phyloP scores from a whole-genome alignment of 75 land plant genomes.

The Adiantum capillusveneris region DNA sequence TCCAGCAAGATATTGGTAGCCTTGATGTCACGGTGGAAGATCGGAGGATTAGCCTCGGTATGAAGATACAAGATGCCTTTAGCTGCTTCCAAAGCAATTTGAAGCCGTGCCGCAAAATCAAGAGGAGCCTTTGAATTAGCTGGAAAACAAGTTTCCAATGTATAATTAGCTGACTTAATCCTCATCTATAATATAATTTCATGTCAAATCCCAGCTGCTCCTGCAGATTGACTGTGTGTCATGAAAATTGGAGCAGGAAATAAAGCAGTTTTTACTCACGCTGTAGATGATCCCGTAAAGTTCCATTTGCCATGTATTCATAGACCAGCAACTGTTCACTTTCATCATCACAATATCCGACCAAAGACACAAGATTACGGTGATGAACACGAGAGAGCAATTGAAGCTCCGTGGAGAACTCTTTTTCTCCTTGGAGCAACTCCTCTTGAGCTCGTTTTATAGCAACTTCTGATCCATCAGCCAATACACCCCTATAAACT shows the following conservation, averaged over 20 bases:
- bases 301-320: constrained; percentile 30
- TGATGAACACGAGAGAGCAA: constrained; percentile 56
- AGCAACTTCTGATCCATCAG: constrained; percentile 38
- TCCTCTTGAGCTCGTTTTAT: constrained; percentile 51
- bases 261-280: constrained; percentile 5
- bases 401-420: constrained; percentile 54
- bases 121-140: constrained; percentile 4
- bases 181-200: too few relatives aligned
- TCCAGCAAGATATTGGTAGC: constrained; percentile 81
- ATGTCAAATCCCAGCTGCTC: too few relatives aligned
- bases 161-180: too few relatives aligned
- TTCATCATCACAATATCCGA: constrained; percentile 67
- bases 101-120: constrained; percentile 43
- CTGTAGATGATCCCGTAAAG: constrained; percentile 17
- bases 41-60: constrained; percentile 78
- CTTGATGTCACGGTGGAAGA: constrained; percentile 82
- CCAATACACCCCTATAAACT: constrained; percentile 37
- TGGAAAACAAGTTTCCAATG: too few relatives aligned
- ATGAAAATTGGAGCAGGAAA: too few relatives aligned
- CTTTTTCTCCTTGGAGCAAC: constrained; percentile 47
- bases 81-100: constrained; percentile 53
- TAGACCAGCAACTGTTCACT: constrained; percentile 46
- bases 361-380: constrained; percentile 49
- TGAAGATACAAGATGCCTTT: constrained; percentile 66
- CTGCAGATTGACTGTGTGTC: too few relatives aligned